Conservation (phyloP, 78 protist species). For the Dictyostelium discoideum region dicty_2.7 NC_007091.3:1170501-1171000, state of each 20-base stretch:
- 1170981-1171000: conserved; percentile 93
- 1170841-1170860: conserved; percentile 97
- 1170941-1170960: not conserved
- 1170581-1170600: conserved; percentile 82
- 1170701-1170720: conserved; percentile 91
- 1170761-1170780: conserved; percentile 97
- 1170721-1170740: conserved; percentile 97
- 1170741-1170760: conserved; percentile 98
- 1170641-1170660: conserved; percentile 92
- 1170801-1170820: conserved; percentile 91
- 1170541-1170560: conserved; percentile 78
- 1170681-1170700: conserved; percentile 90
- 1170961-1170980: not conserved
- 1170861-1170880: no score
- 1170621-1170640: conserved; percentile 94
- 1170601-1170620: conserved; percentile 95
- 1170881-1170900: no score
- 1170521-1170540: conserved; percentile 91
- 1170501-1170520: conserved; percentile 94
- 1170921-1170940: not conserved
- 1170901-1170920: no score
- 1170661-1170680: conserved; percentile 93
- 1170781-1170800: conserved; percentile 94
- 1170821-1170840: conserved; percentile 96
- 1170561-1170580: conserved; percentile 56